Evolutionary conservation across 805 yeast species (phyloP).

Genomic region (Jamesozyma lodderae): DNA sequence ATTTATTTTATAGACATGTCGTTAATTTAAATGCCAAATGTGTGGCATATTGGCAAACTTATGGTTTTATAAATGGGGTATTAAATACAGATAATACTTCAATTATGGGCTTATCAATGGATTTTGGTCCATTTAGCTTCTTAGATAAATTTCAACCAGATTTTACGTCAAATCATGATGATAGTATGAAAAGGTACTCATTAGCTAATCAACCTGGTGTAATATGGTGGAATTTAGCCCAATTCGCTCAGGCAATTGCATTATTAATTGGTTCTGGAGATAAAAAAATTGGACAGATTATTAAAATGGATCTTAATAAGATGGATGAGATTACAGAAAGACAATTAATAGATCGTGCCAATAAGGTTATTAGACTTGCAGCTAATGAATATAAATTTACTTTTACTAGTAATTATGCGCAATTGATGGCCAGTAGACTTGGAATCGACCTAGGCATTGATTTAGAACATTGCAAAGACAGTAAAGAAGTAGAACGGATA

Average conservation of each 20-base stretch:
- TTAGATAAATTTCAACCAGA: constrained; percentile 76
- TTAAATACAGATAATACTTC: constrained; percentile 92
- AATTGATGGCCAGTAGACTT: constrained; percentile 51
- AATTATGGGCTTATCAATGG: constrained; percentile 77
- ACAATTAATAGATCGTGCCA: constrained; percentile 50
- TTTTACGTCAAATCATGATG: constrained; percentile 88
- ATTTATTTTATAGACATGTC: constrained; percentile 60
- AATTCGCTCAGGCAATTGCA: constrained; percentile 76
- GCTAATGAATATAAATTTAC: constrained; percentile 57
- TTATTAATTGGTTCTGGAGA: constrained; percentile 71
- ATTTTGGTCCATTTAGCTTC: constrained; percentile 91
- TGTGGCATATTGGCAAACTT: constrained; percentile 80
- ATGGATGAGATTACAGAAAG: constrained; percentile 43
- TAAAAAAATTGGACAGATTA: constrained; percentile 36
- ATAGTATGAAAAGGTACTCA: constrained; percentile 58
- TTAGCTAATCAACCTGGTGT: constrained; percentile 78
- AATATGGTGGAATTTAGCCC: constrained; percentile 86
- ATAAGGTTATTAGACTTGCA: constrained; percentile 50
- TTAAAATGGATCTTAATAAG: constrained; percentile 29
- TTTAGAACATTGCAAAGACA: constrained; percentile 10
- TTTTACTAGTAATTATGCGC: constrained; percentile 51
- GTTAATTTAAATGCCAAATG: constrained; percentile 65
- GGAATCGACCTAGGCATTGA: constrained; percentile 41
- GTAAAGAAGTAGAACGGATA: constrained; percentile 6
- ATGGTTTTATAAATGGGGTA: constrained; percentile 91